Percentiles rank a stretch among this genome's conserved stretches.
These are phyloP conservation scores for Neolentinus lepideus DNA, from an alignment of 1,284 basidiomycete species.

Conservation along the genomic window DNA sequence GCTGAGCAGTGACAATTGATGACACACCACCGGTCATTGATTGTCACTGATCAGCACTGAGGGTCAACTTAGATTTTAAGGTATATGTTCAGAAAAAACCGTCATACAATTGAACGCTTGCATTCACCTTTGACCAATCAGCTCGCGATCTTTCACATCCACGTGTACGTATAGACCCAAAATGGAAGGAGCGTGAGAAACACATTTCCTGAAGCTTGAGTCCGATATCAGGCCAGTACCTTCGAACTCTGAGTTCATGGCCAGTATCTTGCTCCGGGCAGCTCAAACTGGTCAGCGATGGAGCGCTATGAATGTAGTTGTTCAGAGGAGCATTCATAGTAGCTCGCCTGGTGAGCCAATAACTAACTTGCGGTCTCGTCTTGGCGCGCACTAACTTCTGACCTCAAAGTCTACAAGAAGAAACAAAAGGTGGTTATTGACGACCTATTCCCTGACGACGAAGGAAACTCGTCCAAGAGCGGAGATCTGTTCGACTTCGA, in stretches of 20 bases:
- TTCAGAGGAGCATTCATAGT: not conserved
- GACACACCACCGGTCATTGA: too few relatives aligned
- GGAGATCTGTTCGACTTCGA: not conserved
- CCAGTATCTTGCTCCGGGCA: not conserved
- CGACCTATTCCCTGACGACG: not conserved
- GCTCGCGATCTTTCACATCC: too few relatives aligned
- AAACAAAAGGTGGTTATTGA: not conserved
- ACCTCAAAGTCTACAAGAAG: conserved; percentile 1
- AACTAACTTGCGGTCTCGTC: not conserved
- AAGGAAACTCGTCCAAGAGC: not conserved
- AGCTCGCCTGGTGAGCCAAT: not conserved
- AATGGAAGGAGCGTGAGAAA: too few relatives aligned
- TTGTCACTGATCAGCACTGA: too few relatives aligned
- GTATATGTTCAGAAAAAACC: too few relatives aligned
- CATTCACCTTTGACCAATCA: too few relatives aligned
- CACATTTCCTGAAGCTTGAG: too few relatives aligned
- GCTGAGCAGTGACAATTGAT: too few relatives aligned
- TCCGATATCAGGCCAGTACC: too few relatives aligned
- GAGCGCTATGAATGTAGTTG: not conserved
- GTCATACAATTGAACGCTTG: too few relatives aligned
- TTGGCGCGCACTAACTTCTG: not conserved
- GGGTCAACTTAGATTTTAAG: too few relatives aligned
- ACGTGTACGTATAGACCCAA: too few relatives aligned
- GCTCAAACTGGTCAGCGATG: not conserved
- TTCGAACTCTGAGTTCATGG: not conserved